These are phyloP conservation scores for Trichoderma sp. DNA, from an alignment of 2,329 filamentous ascomycete species.

Conservation along the genomic window DNA sequence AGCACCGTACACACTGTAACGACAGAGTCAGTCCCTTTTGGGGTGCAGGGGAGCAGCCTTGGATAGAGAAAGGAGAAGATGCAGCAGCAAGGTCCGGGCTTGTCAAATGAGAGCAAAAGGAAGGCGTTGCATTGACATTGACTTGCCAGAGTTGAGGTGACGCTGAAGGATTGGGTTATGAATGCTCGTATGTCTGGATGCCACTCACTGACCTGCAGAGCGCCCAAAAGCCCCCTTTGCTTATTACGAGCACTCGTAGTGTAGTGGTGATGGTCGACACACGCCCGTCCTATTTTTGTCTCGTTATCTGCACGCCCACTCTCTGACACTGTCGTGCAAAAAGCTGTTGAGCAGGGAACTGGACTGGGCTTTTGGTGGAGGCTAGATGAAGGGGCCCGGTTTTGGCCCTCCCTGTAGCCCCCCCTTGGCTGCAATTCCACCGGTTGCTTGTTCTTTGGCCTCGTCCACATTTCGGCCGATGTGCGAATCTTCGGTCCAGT, in stretches of 20 bases:
- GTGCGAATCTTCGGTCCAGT: neutral
- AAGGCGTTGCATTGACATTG: neutral
- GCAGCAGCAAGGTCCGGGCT: neutral
- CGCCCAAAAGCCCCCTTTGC: conserved; percentile 4
- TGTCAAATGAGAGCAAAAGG: neutral
- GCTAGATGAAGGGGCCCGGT: conserved; percentile 11
- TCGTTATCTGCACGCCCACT: conserved; percentile 6
- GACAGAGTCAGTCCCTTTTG: neutral
- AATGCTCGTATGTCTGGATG: neutral
- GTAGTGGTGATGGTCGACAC: neutral
- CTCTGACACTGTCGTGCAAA: conserved; percentile 13
- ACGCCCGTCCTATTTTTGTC: conserved; percentile 18
- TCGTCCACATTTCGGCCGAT: neutral
- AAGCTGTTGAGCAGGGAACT: neutral
- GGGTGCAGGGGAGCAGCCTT: conserved; percentile 7
- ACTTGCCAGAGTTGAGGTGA: neutral
- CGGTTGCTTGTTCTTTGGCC: neutral
- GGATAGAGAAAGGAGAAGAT: neutral
- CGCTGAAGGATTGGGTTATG: conserved; percentile 7
- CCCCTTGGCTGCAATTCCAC: conserved; percentile 9
- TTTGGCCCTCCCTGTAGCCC: neutral
- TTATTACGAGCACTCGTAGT: neutral
- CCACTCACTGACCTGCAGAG: neutral
- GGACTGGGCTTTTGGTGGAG: neutral
- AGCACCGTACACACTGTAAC: neutral